Evolutionary conservation across 768 basidiomycete species (phyloP).

Genomic region (Serpula lacrymans): DNA sequence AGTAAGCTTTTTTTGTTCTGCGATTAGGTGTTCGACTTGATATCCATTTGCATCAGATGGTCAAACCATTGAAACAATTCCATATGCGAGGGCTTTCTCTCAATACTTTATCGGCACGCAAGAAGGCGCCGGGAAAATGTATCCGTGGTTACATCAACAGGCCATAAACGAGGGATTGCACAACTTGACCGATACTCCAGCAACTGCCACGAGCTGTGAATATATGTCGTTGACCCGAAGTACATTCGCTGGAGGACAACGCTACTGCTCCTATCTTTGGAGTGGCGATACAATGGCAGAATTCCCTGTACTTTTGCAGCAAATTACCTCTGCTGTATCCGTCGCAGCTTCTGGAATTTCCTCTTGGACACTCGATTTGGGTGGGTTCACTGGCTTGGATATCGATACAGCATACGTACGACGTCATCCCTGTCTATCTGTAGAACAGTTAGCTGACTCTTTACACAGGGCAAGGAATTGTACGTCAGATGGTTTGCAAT

Average conservation of each 20-base stretch:
- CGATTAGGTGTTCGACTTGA: not conserved
- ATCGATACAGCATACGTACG: conserved; percentile 25
- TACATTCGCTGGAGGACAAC: conserved; percentile 34
- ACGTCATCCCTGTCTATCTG: not conserved
- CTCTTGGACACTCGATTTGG: conserved; percentile 36
- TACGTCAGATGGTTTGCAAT: conserved; percentile 35
- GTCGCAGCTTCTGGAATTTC: conserved; percentile 35
- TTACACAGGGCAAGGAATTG: conserved; percentile 26
- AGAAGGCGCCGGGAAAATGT: conserved; percentile 34
- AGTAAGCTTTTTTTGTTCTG: conserved; percentile 18
- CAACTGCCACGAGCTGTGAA: conserved; percentile 22
- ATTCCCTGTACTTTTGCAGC: conserved; percentile 32
- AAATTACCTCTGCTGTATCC: conserved; percentile 32
- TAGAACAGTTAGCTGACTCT: not conserved
- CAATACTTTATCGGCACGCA: conserved; percentile 36
- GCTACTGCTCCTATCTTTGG: conserved; percentile 37
- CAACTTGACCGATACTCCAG: conserved; percentile 26
- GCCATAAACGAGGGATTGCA: conserved; percentile 33
- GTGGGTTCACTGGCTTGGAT: conserved; percentile 31
- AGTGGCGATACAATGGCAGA: conserved; percentile 34
- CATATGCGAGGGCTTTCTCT: conserved; percentile 31
- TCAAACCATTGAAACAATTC: conserved; percentile 26
- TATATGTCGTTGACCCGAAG: conserved; percentile 35
- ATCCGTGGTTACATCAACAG: conserved; percentile 37
- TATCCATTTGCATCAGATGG: conserved; percentile 19